Percentiles rank a stretch among this genome's conserved stretches.
These are phyloP conservation scores for Quercus cerris DNA, from an alignment of 306 rosid genomes.

Conservation along the genomic window DNA sequence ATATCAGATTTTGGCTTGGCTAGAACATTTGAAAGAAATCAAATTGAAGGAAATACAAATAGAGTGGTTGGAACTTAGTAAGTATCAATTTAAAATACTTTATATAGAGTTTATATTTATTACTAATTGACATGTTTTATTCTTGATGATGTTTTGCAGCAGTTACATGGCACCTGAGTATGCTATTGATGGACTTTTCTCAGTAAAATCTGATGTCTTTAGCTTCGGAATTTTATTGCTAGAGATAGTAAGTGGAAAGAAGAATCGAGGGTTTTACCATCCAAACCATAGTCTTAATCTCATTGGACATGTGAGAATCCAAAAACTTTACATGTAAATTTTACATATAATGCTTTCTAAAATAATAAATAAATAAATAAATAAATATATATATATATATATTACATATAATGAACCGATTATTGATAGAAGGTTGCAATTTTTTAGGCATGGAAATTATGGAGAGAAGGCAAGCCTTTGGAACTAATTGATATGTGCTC, in stretches of 20 bases:
- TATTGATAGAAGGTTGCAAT: background rate
- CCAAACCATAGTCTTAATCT: constrained; percentile 14
- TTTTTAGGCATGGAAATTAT: constrained; percentile 35
- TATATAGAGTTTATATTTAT: background rate
- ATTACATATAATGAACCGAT: background rate
- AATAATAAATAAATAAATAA: too few relatives aligned
- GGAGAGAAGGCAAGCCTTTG: constrained; percentile 20
- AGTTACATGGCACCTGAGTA: constrained; percentile 24
- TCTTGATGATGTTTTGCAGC: background rate
- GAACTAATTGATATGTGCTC: constrained; percentile 21
- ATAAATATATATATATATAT: too few relatives aligned
- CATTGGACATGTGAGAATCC: constrained; percentile 26
- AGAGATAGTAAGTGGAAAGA: constrained; percentile 33
- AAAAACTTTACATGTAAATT: background rate
- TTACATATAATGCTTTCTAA: background rate
- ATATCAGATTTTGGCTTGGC: constrained; percentile 48
- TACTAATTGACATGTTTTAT: background rate
- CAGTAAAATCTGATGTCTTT: constrained; percentile 39
- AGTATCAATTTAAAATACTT: background rate
- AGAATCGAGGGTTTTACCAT: constrained; percentile 19
- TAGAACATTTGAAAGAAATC: constrained; percentile 33
- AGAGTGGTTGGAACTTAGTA: constrained; percentile 30
- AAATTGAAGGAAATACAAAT: constrained; percentile 20
- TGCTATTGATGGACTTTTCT: constrained; percentile 36
- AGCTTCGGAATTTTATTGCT: constrained; percentile 30